Evolutionary conservation across 75 land plant species (phyloP), one percentile per base, ranked within the genome.

Genomic region (Picea sitchensis): DNA sequence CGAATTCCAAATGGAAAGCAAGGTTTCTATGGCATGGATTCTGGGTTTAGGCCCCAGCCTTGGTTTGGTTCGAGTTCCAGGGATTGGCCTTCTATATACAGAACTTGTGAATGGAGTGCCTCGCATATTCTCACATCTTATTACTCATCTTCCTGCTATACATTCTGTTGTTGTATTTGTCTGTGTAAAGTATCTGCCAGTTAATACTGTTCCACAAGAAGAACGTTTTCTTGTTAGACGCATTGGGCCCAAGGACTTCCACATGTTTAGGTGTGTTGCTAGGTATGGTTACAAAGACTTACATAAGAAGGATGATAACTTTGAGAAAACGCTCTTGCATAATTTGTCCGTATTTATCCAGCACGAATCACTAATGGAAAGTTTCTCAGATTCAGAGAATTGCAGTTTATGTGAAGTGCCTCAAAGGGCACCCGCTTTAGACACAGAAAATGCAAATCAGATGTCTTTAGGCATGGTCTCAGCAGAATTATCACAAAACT

Each of bases 51-150:
- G 95, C 26, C 92, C 93, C 11, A 91, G 93, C 68, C 91, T 95
- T 36, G 98, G 98, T 3, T 89, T 95, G 26, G 93, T 95, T 11
- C 91, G 95, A 47, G 95, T 93, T 14, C 97, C 95, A 20, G 95
- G 95, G 1, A 85, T 92, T 72, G 98, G 98, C 4, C 90, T 95
- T 9, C 88, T 93, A 56, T 95, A 93, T 84, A 88, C 98, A 23
- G 98, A 95, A 68, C 85, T 95, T 63, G 97, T 89, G 3, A 95
- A 90, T n/a, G 98, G 98, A 36, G 93, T 92, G 4, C 97, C 95
- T 59, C 81, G 89, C 54, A 88, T 95, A 67, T 95, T 95, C 67
- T 91, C 93, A 56, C 98, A 95, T 82, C 93, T 95, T 83, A 90
- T 95, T 14, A 91, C 95, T 9, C 93, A 93, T 69, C 90, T 95